Conservation (phyloP, 495 filamentous ascomycete species). For the Monascus purpureus region DNA sequence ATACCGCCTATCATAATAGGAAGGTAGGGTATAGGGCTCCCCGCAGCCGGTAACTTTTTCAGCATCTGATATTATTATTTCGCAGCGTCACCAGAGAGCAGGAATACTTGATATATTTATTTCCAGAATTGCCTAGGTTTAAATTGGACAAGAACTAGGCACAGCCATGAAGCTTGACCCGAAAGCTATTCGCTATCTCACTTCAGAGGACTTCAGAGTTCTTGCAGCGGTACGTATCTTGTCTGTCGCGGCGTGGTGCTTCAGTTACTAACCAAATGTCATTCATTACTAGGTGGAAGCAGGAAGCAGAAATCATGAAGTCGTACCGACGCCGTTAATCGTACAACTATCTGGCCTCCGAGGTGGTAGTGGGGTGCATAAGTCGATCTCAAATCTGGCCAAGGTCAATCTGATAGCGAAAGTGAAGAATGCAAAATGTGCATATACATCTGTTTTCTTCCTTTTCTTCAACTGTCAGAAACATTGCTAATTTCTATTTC, state of each 20-base stretch:
- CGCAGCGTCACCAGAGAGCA: no score
- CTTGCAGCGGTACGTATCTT: conserved; percentile 64
- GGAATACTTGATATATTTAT: background rate
- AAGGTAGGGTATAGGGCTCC: conserved; percentile 34
- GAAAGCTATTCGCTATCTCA: conserved; percentile 80
- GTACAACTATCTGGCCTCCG: conserved; percentile 67
- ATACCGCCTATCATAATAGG: conserved; percentile 11
- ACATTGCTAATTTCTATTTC: background rate
- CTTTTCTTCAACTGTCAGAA: background rate
- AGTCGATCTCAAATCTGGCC: conserved; percentile 74
- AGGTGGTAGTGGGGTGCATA: conserved; percentile 73
- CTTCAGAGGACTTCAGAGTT: conserved; percentile 85
- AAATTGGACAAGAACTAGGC: no score
- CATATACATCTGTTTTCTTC: conserved; percentile 1
- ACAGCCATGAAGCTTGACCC: conserved; percentile 87
- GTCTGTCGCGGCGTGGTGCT: no score
- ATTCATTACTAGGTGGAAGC: conserved; percentile 55
- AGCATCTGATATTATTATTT: background rate
- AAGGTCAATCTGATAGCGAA: conserved; percentile 86
- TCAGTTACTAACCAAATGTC: conserved; percentile 13
- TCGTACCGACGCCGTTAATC: conserved; percentile 85
- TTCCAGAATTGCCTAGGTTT: no score
- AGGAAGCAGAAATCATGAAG: conserved; percentile 90
- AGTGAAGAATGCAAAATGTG: conserved; percentile 86
- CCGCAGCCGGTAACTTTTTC: conserved; percentile 19